These are phyloP conservation scores for Tricholomella constricta DNA, from an alignment of 768 basidiomycete genomes.

Conservation along the genomic window DNA sequence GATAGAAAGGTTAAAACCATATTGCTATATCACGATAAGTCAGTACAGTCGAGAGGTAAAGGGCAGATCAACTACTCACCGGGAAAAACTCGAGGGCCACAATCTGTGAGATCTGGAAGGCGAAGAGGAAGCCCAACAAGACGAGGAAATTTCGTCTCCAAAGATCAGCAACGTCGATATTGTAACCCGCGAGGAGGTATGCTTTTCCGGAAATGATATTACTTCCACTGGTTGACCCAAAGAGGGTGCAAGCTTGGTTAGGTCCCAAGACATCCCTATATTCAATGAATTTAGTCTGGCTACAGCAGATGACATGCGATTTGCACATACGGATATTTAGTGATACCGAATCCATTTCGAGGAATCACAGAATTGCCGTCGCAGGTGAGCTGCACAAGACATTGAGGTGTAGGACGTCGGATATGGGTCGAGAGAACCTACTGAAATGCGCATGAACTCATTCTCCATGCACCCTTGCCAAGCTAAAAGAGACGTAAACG, in stretches of 20 bases:
- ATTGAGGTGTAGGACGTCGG: slow-evolving; percentile 3
- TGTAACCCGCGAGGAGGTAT: slow-evolving; percentile 64
- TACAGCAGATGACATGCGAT: slow-evolving; percentile 5
- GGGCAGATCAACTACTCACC: slow-evolving; percentile 36
- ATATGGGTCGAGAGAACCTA: slow-evolving; percentile 33
- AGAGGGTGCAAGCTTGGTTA: slow-evolving; percentile 80
- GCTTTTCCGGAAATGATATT: slow-evolving; percentile 53
- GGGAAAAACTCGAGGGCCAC: slow-evolving; percentile 66
- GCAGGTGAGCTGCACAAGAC: slow-evolving; percentile 51
- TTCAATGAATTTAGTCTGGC: slow-evolving; percentile 15
- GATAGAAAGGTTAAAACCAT: slow-evolving; percentile 48
- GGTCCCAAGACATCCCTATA: slow-evolving; percentile 51
- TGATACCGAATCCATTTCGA: slow-evolving; percentile 55
- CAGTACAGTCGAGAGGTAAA: slow-evolving; percentile 8
- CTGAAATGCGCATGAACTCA: slow-evolving; percentile 74
- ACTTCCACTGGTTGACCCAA: slow-evolving; percentile 62
- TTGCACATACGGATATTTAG: slow-evolving; percentile 60
- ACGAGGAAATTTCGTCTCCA: slow-evolving; percentile 75
- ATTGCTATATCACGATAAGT: slow-evolving; percentile 45
- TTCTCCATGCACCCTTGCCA: slow-evolving; percentile 85
- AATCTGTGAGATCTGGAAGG: slow-evolving; percentile 71
- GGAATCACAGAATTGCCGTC: slow-evolving; percentile 69
- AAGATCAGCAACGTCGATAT: slow-evolving; percentile 48
- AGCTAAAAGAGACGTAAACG: slow-evolving; percentile 34
- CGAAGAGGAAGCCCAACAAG: slow-evolving; percentile 65